These are phyloP conservation scores for Fusarium goolgardi DNA, from an alignment of 2,329 filamentous ascomycete species.

Conservation along the genomic window DNA sequence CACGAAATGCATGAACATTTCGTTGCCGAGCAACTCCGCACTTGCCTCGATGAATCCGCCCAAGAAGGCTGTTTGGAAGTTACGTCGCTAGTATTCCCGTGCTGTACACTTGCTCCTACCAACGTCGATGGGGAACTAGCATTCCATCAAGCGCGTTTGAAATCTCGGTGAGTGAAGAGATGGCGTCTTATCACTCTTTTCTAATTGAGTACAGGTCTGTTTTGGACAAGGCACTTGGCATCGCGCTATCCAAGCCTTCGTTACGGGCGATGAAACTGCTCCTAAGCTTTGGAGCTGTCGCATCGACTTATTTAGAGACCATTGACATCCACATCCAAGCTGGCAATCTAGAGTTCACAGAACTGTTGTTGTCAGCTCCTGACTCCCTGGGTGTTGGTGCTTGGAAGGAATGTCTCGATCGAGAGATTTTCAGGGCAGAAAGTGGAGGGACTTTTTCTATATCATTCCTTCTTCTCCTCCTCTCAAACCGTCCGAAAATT, in stretches of 20 bases:
- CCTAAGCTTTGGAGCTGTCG: conserved; percentile 19
- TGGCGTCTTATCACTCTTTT: too few species aligned
- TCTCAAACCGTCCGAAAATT: not conserved
- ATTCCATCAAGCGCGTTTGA: too few species aligned
- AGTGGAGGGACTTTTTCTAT: not conserved
- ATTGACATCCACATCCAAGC: not conserved
- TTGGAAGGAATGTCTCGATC: conserved; percentile 11
- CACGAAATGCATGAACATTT: too few species aligned
- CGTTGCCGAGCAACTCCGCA: too few species aligned
- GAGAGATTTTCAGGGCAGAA: not conserved
- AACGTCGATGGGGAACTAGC: too few species aligned
- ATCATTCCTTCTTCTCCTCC: not conserved
- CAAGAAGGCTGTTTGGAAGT: too few species aligned
- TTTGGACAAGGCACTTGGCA: conserved; percentile 12
- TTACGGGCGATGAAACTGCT: conserved; percentile 1
- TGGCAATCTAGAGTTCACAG: not conserved
- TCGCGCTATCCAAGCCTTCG: conserved; percentile 12
- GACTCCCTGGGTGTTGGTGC: not conserved
- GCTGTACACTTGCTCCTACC: too few species aligned
- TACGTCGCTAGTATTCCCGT: too few species aligned
- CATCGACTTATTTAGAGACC: not conserved
- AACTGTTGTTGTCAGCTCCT: conserved; percentile 12
- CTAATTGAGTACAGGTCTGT: too few species aligned
- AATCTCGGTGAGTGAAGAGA: too few species aligned
- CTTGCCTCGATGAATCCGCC: too few species aligned